Base-by-base conservation (phyloP, 495 filamentous ascomycete genomes). In the Immersiella caudata region DNA sequence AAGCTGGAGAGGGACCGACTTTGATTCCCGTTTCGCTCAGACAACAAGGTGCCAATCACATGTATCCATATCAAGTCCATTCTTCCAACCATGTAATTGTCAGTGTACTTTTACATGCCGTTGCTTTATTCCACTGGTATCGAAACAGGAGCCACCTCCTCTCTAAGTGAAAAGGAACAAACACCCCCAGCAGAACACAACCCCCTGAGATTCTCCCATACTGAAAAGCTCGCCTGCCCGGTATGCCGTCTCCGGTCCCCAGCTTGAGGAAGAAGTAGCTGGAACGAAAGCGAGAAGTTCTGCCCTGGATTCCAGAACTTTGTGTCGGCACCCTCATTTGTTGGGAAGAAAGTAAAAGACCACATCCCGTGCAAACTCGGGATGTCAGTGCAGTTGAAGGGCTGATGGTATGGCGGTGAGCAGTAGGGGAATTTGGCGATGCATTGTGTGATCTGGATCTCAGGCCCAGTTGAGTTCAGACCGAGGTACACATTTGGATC, bases 341-440 rank as follows among this genome's bases (percentile, higher is more conserved):
- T 27, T 1, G 57, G 57, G 12, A 62, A 62, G 59, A 62, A 62
- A 21, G 59, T 24, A 49, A 62, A 62, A 2, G 29, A 21, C 59
- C 59, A 62, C n/a, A 9, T 8, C 22, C 59, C 33, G 59, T 62
- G 36, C 2, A n/a, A n/a, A n/a, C n/a, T n/a, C n/a, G 59, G n/a
- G 8, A 25, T 21, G 1, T 50, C 36, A 1, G 33, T 62, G 36
- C 59, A 62, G 59, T 62, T 62, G 0, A 62, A 62, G 33, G 33
- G 3, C 0, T 49, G 8, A 11, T 62, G 33, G 16, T 46, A 62
- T 3, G 33, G 59, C 16, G 59, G 59, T 14, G 59, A 40, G 12
- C 27, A 35, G 33, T 62, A 62, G 8, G 59, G 5, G 59, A 62
- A 62, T 5, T 62, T 62, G 59, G 36, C 35, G 59, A 62, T 62